Base-by-base conservation (phyloP, 2,329 filamentous ascomycete species). In the Monilinia vaccinii-corymbosi region DNA sequence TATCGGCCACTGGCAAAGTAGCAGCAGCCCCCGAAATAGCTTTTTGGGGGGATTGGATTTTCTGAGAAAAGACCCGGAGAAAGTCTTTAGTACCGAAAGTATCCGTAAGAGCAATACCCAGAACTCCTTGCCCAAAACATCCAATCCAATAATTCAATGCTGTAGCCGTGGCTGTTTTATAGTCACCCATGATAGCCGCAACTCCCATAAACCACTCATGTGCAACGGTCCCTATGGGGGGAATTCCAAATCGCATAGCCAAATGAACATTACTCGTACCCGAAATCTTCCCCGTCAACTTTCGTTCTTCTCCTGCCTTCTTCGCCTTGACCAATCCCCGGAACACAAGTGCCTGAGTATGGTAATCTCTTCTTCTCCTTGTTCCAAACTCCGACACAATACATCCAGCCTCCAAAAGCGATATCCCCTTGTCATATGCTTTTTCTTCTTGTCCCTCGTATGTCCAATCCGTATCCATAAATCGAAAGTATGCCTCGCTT, bases 191-290 rank as follows among this genome's bases (percentile, higher is more conserved):
- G 67, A 97, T 91, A 44, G 94, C 92, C 0, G 94, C 94, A 64
- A 96, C 93, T 46, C 91, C 92, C 94, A 99, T 99, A 78, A 97
- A 97, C 94, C 94, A 99, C 75, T 99, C 94, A 71, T 99, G 94
- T 0, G 94, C 94, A 2, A 90, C 86, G 0, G 94, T 99, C 6
- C 94, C 94, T 14, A 97, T 83, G 0, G 94, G 91, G 4, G 84
- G 77, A 49, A 97, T 84, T 48, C 84, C 85, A 74, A 96, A 93
- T 69, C 91, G 88, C 91, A 96, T 96, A 13, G 94, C 94, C 66
- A 99, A 84, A 72, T 97, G 93, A 4, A 99, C 94, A 70, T 99
- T 99, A 73, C 92, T 97, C 0, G 93, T 96, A 13, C 94, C 94
- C 0, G 87, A 83, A 50, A 97, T 79, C 71, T 85, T 87, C 11